Evolutionary conservation across 2,329 filamentous ascomycete species (phyloP).

Genomic region (Xylariaceae sp.): DNA sequence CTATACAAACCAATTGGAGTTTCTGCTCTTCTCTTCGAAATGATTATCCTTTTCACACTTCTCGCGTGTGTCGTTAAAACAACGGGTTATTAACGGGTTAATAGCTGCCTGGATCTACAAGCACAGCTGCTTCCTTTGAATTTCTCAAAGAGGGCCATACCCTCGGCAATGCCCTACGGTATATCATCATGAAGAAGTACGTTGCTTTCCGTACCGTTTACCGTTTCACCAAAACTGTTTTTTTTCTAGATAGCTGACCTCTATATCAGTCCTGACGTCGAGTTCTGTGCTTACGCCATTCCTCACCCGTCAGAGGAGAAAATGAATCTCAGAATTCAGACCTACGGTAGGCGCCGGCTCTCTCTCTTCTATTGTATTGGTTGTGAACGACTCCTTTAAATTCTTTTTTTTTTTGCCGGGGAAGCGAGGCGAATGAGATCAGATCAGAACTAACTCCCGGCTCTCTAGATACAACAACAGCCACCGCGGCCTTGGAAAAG

Average conservation of each 20-base stretch:
- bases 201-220: neutral
- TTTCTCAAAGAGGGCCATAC: slow-evolving; percentile 94
- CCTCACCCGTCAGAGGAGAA: slow-evolving; percentile 92
- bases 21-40: too few species aligned
- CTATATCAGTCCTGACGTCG: slow-evolving; percentile 88
- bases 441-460: slow-evolving; percentile 10
- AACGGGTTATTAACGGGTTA: slow-evolving; percentile 5
- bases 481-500: slow-evolving; percentile 82
- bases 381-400: neutral
- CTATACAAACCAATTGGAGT: neutral
- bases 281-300: slow-evolving; percentile 97
- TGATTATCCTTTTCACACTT: too few species aligned
- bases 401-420: neutral
- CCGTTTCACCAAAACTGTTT: neutral
- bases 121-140: slow-evolving; percentile 90
- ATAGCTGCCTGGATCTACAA: slow-evolving; percentile 77
- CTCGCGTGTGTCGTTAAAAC: too few species aligned
- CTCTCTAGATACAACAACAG: slow-evolving; percentile 64
- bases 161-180: slow-evolving; percentile 86
- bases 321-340: slow-evolving; percentile 97
- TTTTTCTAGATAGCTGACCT: slow-evolving; percentile 7
- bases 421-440: too few species aligned
- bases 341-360: slow-evolving; percentile 62
- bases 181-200: slow-evolving; percentile 98
- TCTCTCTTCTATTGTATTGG: neutral